Conservation (phyloP, 2,329 filamentous ascomycete genomes). For the Fusarium cicatricum region DNA sequence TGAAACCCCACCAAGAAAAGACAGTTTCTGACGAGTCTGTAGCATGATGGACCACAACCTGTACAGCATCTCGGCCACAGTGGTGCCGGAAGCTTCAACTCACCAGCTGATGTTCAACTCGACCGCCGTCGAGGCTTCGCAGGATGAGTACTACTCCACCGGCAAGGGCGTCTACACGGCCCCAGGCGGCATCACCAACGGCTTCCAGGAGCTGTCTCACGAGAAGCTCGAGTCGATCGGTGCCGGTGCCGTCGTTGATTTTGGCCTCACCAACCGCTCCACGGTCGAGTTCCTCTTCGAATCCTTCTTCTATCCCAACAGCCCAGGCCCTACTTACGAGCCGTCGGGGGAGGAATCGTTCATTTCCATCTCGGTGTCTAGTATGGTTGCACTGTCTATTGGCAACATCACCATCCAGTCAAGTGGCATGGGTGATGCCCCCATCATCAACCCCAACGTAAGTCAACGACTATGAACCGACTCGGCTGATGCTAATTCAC, state of each 20-base stretch:
- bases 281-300: constrained; percentile 43
- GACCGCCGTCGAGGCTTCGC: constrained; percentile 12
- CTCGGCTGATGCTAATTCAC: background rate
- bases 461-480: background rate
- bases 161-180: constrained; percentile 35
- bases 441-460: constrained; percentile 32
- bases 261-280: constrained; percentile 36
- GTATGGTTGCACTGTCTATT: constrained; percentile 63
- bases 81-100: constrained; percentile 37
- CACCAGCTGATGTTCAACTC: constrained; percentile 20
- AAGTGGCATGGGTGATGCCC: constrained; percentile 25
- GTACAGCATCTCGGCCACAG: constrained; percentile 41
- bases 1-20: background rate
- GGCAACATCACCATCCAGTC: constrained; percentile 37
- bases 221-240: constrained; percentile 30
- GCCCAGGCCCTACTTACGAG: constrained; percentile 40
- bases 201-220: constrained; percentile 35
- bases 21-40: background rate
- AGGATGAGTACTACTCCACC: constrained; percentile 36
- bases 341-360: constrained; percentile 38
- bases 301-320: constrained; percentile 40
- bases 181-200: constrained; percentile 39
- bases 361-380: constrained; percentile 20
- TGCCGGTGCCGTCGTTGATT: constrained; percentile 29
- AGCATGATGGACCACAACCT: constrained; percentile 42